A percentile compares a stretch with the other conserved stretches of the same genome.
phyloP scores from a whole-genome alignment of 2,329 filamentous ascomycete species.

The Thielaviopsis punctulata region DNA sequence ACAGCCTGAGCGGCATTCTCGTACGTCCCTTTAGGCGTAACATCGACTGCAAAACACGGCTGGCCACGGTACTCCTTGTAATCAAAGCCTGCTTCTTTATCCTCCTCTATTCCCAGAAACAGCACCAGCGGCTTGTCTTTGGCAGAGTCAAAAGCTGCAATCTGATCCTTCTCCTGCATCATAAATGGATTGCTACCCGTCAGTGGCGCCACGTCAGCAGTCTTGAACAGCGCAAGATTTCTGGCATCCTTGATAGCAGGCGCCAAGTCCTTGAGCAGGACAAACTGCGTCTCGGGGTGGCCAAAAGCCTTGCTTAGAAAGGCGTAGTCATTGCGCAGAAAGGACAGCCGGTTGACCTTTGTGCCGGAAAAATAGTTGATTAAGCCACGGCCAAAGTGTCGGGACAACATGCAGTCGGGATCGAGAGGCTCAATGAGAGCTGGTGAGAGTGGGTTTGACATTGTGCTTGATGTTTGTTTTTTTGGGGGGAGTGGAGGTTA shows the following conservation, averaged over 20 bases:
- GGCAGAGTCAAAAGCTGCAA: conserved; percentile 57
- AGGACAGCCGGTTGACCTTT: conserved; percentile 63
- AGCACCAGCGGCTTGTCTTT: conserved; percentile 53
- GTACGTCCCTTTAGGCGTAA: conserved; percentile 53
- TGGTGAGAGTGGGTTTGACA: conserved; percentile 2
- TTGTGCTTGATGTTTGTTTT: not conserved
- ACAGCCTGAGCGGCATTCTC: conserved; percentile 42
- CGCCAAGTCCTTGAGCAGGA: conserved; percentile 63
- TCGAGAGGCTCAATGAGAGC: conserved; percentile 19
- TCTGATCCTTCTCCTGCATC: conserved; percentile 51
- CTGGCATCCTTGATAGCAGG: conserved; percentile 44
- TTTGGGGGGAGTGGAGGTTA: not conserved
- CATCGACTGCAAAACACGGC: conserved; percentile 80
- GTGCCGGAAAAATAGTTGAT: conserved; percentile 73
- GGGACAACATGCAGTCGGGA: conserved; percentile 47
- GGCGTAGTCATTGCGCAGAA: conserved; percentile 51
- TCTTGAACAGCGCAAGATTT: conserved; percentile 50
- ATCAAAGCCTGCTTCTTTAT: conserved; percentile 28
- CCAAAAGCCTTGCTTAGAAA: conserved; percentile 53
- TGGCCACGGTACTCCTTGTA: conserved; percentile 59
- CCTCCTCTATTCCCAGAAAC: conserved; percentile 71
- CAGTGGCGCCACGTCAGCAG: conserved; percentile 50
- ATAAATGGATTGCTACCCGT: conserved; percentile 57
- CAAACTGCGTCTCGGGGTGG: conserved; percentile 50
- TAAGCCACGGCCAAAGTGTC: conserved; percentile 63